Percentiles rank a stretch among this genome's conserved stretches.
phyloP scores from a whole-genome alignment of 164 flowering plant genomes.

The Umbilicus rupestris region DNA sequence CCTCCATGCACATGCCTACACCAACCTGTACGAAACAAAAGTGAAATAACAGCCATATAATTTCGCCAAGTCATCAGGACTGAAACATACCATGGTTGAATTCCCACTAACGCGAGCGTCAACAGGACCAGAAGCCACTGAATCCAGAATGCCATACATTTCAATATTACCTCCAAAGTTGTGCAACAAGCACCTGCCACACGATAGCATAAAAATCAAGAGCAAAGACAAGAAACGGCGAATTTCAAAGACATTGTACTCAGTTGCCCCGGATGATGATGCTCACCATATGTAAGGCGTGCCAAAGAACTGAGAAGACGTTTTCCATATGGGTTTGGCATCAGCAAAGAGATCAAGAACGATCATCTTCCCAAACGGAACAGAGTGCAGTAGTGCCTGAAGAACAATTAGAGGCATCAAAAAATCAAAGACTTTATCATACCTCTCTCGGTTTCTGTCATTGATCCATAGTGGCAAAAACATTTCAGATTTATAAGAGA shows the following conservation, averaged over 20 bases:
- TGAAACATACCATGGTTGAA: constrained; percentile 73
- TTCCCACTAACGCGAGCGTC: constrained; percentile 81
- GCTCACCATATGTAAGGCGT: constrained; percentile 81
- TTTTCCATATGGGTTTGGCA: constrained; percentile 81
- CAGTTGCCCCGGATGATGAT: neutral
- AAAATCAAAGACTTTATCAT: neutral
- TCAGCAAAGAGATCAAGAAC: constrained; percentile 99
- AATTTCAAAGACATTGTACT: too few species aligned
- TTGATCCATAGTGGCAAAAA: too few species aligned
- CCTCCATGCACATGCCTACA: constrained; percentile 99
- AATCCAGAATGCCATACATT: constrained; percentile 87
- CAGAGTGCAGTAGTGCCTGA: constrained; percentile 96
- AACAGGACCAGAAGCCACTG: constrained; percentile 83
- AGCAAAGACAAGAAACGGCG: neutral
- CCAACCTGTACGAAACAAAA: constrained; percentile 51
- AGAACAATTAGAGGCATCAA: neutral
- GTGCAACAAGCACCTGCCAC: constrained; percentile 84
- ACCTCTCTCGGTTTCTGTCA: neutral
- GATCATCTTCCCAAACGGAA: constrained; percentile 94
- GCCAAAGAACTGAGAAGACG: constrained; percentile 82
- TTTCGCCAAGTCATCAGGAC: neutral
- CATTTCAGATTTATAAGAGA: neutral
- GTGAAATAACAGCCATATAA: neutral
- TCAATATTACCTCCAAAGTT: constrained; percentile 97
- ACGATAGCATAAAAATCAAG: neutral